Percentiles rank a stretch among this genome's conserved stretches.
These are phyloP conservation scores for Vigna unguiculata DNA, from an alignment of 306 rosid genomes.

Conservation along the genomic window DNA sequence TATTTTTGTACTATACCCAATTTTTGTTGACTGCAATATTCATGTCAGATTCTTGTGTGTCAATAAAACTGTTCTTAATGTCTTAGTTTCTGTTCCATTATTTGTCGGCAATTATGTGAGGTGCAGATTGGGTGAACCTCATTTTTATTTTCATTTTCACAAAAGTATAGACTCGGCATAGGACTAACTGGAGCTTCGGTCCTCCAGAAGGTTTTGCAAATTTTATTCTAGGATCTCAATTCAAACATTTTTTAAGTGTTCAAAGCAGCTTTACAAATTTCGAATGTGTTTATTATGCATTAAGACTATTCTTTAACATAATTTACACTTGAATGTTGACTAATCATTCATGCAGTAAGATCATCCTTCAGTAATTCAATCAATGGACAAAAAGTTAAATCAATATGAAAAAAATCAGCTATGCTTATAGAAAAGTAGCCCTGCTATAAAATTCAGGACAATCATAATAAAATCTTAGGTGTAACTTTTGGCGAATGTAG, in stretches of 20 bases:
- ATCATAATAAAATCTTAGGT: constrained; percentile 41
- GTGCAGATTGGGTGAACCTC: neutral
- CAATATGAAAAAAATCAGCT: neutral
- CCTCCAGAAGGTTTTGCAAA: neutral
- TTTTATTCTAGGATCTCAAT: neutral
- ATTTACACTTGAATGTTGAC: constrained; percentile 14
- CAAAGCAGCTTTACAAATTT: neutral
- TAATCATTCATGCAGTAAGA: neutral
- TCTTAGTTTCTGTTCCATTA: constrained; percentile 4
- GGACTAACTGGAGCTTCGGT: neutral
- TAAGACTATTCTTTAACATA: constrained; percentile 22
- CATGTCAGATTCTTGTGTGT: constrained; percentile 45
- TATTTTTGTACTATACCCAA: constrained; percentile 41
- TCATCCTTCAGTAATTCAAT: constrained; percentile 8
- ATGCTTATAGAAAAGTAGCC: constrained; percentile 21
- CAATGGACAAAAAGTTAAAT: constrained; percentile 27
- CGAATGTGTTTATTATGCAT: constrained; percentile 12
- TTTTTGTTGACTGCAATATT: constrained; percentile 44
- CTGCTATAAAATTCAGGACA: constrained; percentile 44
- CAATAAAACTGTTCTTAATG: constrained; percentile 42
- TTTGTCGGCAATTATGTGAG: neutral
- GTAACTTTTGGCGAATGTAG: constrained; percentile 68
- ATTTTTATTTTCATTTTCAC: neutral
- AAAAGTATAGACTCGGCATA: neutral
- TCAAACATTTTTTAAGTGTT: neutral